These are phyloP conservation scores for Pseudogymnoascus destructans DNA, from an alignment of 2,329 filamentous ascomycete species.

Conservation along the genomic window DNA sequence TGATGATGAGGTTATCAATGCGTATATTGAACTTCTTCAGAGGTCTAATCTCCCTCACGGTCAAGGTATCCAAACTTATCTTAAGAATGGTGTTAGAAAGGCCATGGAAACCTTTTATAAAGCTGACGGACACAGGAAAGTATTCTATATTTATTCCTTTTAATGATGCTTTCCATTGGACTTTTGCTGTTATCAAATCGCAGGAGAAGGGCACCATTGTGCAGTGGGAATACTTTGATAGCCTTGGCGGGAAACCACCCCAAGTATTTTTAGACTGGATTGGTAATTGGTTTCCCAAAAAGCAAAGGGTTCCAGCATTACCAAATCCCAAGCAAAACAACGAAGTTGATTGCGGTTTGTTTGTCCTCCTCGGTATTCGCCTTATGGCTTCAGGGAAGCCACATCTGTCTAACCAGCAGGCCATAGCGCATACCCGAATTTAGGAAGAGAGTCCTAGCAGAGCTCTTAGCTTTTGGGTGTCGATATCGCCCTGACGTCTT, in stretches of 20 bases:
- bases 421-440: slow-evolving; percentile 11
- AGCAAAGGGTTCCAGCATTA: neutral
- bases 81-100: neutral
- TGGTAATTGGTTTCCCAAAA: neutral
- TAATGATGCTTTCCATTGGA: slow-evolving; percentile 10
- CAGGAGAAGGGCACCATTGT: slow-evolving; percentile 9
- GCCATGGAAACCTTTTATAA: slow-evolving; percentile 9
- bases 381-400: slow-evolving; percentile 10
- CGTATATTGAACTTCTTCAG: slow-evolving; percentile 14
- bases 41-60: slow-evolving; percentile 10
- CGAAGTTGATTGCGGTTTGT: slow-evolving; percentile 12
- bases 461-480: slow-evolving; percentile 14
- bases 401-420: slow-evolving; percentile 8
- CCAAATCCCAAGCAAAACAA: slow-evolving; percentile 11
- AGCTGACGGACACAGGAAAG: slow-evolving; percentile 11
- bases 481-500: neutral
- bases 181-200: slow-evolving; percentile 13
- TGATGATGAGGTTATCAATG: slow-evolving; percentile 15
- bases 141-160: slow-evolving; percentile 14
- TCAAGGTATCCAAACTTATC: slow-evolving; percentile 10
- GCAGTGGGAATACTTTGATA: slow-evolving; percentile 12
- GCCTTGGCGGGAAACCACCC: slow-evolving; percentile 10
- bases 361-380: slow-evolving; percentile 14
- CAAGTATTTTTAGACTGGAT: slow-evolving; percentile 10
- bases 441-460: slow-evolving; percentile 13